A percentile compares a stretch with the other conserved stretches of the same genome.
These are phyloP conservation scores for Fusarium sp. DNA, from an alignment of 2,329 filamentous ascomycete species.

Conservation along the genomic window DNA sequence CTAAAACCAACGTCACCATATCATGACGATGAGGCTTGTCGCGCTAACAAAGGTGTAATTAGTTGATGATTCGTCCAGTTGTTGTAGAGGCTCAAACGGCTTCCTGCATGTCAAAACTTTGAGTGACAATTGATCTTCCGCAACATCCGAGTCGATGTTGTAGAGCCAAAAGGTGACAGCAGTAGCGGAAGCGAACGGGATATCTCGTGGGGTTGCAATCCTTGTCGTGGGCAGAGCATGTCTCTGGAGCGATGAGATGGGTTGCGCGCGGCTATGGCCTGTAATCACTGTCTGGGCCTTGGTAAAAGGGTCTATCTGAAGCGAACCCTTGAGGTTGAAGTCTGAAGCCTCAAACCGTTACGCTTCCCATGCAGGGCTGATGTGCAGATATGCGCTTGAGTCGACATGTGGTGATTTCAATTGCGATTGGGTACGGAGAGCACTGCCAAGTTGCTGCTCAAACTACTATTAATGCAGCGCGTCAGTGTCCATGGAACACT, in stretches of 20 bases:
- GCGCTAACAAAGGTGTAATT: conserved; percentile 16
- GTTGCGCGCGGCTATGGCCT: conserved; percentile 31
- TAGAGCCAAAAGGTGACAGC: conserved; percentile 9
- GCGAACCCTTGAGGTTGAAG: conserved; percentile 26
- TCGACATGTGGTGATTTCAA: conserved; percentile 22
- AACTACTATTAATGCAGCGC: background rate
- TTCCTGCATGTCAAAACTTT: conserved; percentile 18
- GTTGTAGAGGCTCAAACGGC: conserved; percentile 20
- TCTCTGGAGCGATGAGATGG: conserved; percentile 22
- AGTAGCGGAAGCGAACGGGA: conserved; percentile 13
- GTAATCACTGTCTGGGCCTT: background rate
- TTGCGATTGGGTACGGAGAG: background rate
- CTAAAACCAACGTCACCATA: conserved; percentile 33
- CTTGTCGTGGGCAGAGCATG: conserved; percentile 12
- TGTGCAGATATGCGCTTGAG: conserved; percentile 8
- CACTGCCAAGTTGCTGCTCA: background rate
- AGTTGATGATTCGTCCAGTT: conserved; percentile 23
- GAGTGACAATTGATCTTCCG: conserved; percentile 26
- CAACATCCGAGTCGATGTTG: conserved; percentile 37
- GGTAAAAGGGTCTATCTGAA: conserved; percentile 26
- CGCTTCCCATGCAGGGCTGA: conserved; percentile 28
- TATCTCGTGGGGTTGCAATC: conserved; percentile 25
- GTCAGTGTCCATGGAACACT: background rate
- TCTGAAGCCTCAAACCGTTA: conserved; percentile 19
- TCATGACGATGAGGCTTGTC: conserved; percentile 38